phyloP scores from a whole-genome alignment of 2,329 filamentous ascomycete species.

The Aspergillus flavus region DNA sequence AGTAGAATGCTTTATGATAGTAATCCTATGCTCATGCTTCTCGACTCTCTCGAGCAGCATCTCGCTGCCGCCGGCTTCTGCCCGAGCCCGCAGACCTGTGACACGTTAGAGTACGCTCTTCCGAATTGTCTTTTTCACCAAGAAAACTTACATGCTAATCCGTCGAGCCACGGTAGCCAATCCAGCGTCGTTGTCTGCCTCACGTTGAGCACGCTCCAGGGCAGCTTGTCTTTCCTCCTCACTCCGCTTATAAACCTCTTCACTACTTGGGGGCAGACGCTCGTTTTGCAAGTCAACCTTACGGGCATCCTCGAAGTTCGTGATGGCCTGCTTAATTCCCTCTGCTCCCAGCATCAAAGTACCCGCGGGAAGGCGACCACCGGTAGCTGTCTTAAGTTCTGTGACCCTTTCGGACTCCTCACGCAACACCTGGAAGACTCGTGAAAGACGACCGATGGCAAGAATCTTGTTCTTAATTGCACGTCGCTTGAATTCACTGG shows the following conservation, averaged over 20 bases:
- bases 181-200: conserved; percentile 89
- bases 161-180: conserved; percentile 84
- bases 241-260: conserved; percentile 83
- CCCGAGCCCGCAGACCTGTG: conserved; percentile 44
- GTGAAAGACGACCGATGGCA: conserved; percentile 91
- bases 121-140: background rate
- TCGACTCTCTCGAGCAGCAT: conserved; percentile 31
- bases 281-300: conserved; percentile 99
- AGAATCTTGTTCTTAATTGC: conserved; percentile 99
- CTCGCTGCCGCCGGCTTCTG: conserved; percentile 36
- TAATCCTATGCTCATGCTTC: conserved; percentile 18
- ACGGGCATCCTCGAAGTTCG: conserved; percentile 91
- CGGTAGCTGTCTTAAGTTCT: conserved; percentile 94
- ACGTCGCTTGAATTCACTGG: conserved; percentile 88
- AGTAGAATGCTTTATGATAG: conserved; percentile 8
- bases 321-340: conserved; percentile 98
- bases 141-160: conserved; percentile 83
- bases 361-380: conserved; percentile 87
- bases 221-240: conserved; percentile 81
- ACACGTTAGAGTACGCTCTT: conserved; percentile 17
- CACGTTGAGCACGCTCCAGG: conserved; percentile 79
- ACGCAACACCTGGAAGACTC: conserved; percentile 96
- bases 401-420: conserved; percentile 97
- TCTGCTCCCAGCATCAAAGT: conserved; percentile 98
- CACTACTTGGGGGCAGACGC: conserved; percentile 84